Evolutionary conservation across 306 rosid genomes (phyloP).

Genomic region (Lupinus albus): DNA sequence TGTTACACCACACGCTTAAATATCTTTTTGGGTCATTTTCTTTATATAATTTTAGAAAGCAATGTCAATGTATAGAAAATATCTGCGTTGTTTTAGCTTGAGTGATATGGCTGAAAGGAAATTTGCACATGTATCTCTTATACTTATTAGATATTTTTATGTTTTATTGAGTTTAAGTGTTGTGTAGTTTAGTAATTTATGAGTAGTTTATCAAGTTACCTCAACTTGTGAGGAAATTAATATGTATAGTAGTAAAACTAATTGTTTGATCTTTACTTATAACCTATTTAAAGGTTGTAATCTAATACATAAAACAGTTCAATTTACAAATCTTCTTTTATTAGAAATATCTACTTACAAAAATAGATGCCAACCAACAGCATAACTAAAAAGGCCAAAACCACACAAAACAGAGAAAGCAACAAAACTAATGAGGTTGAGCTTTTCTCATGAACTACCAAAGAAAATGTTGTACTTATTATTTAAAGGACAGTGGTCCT

Average conservation of each 20-base stretch:
- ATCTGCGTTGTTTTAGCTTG: background rate
- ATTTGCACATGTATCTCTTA: background rate
- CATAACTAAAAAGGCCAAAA: conserved; percentile 6
- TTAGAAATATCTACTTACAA: background rate
- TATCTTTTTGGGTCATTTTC: background rate
- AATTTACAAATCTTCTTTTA: no score
- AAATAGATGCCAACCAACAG: background rate
- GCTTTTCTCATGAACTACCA: conserved; percentile 31
- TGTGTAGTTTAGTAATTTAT: no score
- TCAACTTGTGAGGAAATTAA: no score
- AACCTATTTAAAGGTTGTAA: no score
- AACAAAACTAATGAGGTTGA: background rate
- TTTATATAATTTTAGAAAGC: background rate
- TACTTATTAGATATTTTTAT: no score
- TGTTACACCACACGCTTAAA: background rate
- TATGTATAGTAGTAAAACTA: no score
- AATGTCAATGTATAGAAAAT: background rate
- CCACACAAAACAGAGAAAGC: background rate
- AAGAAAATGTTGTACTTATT: conserved; percentile 9
- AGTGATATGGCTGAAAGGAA: background rate
- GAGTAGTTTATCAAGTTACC: no score
- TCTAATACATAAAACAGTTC: no score
- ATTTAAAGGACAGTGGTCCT: background rate
- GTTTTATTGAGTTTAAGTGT: no score
- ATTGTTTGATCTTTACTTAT: no score